Evolutionary conservation across 345 rosid species (phyloP), one percentile per base, ranked within the genome.

Genomic region (Erysimum cheiranthoides): DNA sequence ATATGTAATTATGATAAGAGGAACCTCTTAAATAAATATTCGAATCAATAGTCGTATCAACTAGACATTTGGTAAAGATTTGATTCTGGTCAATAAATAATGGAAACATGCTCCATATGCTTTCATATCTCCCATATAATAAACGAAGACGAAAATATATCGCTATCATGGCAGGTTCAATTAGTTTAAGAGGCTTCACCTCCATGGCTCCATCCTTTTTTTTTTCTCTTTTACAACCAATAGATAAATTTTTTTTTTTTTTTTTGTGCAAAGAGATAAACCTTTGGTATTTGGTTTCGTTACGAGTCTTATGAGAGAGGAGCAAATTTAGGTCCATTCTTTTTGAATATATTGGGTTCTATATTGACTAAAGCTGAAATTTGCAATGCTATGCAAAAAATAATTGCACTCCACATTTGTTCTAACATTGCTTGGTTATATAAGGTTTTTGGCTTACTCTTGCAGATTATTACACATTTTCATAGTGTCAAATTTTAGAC

Each of bases 41-140:
- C 59, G 70, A 51, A 75, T 75, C 47, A 61, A 40, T 68, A 60
- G 45, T 40, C 62, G 64, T 69, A 76, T 53, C 80, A 53, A 43
- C 27, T 69, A 54, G 59, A 56, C 40, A 61, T 31, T 50, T 62
- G 51, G 8, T 13, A 17, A 73, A 64, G 75, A 77, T 77, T 63
- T 70, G 75, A 77, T 77, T 77, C 71, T 62, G 5, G 27, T 43
- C 51, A 16, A 70, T 50, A 76, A 53, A 61, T 43, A 38, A 70
- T 32, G 46, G 46, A 40, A 68, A 61, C 68, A 68, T 32, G 75
- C 70, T 61, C 32, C 71, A 62, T 45, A 70, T 70, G 42, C 27
- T 54, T 43, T 61, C 65, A 61, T 63, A 76, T 62, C 78, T 28
- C 17, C 18, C 11, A 52, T 59, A 68, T 61, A 76, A 61, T 61